These are phyloP conservation scores for Sugiyamaella xylanicola DNA, from an alignment of 1,139 yeast species.

Conservation along the genomic window DNA sequence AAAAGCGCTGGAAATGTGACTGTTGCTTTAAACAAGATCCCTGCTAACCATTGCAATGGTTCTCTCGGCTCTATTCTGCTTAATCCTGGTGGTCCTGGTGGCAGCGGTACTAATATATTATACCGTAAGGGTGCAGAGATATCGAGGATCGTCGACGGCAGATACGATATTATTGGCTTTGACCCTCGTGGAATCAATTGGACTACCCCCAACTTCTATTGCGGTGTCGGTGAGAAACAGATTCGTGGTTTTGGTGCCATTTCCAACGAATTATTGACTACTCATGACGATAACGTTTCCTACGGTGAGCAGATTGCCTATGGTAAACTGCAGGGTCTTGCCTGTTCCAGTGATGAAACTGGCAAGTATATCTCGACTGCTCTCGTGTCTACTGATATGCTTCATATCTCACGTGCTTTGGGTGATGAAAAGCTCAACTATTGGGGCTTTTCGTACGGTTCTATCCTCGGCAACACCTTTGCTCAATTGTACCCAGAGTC, in stretches of 20 bases:
- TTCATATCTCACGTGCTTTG: conserved; percentile 24
- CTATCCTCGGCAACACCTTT: conserved; percentile 29
- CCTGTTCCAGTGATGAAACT: conserved; percentile 21
- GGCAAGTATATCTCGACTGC: conserved; percentile 27
- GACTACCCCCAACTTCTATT: conserved; percentile 22
- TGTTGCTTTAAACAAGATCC: conserved; percentile 22
- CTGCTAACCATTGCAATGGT: conserved; percentile 18
- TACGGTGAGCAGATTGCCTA: conserved; percentile 20
- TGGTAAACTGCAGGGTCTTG: conserved; percentile 16
- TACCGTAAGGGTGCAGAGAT: conserved; percentile 19
- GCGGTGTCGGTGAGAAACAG: conserved; percentile 15
- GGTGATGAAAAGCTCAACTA: conserved; percentile 28
- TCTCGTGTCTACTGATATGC: conserved; percentile 28
- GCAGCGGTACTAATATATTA: conserved; percentile 24
- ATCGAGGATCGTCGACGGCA: conserved; percentile 22
- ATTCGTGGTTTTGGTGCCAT: neutral
- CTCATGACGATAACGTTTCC: conserved; percentile 19
- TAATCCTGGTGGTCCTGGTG: conserved; percentile 30
- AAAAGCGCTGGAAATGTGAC: conserved; percentile 22
- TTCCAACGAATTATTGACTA: conserved; percentile 10
- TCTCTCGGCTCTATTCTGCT: conserved; percentile 25
- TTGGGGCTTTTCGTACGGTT: conserved; percentile 28
- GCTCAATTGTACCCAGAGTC: conserved; percentile 27
- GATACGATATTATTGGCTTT: conserved; percentile 27
- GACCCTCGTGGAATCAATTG: conserved; percentile 28